Conservation (phyloP, 192 early-diverging fungal genomes). For the Coemansia sp. region DNA sequence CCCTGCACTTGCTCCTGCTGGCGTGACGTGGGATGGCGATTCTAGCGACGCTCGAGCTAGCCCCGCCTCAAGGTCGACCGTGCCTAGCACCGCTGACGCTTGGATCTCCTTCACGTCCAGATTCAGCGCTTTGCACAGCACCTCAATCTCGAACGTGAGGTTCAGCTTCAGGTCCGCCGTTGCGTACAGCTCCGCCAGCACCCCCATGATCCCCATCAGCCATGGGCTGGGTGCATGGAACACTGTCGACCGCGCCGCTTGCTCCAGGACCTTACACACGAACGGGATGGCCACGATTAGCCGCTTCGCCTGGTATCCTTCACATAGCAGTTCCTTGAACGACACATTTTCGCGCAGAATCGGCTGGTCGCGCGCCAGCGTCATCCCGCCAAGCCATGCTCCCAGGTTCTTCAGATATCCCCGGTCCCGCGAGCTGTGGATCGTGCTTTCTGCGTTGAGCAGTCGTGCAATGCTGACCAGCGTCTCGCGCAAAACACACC, state of each 20-base stretch:
- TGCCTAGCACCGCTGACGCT: too few species aligned
- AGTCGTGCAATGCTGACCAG: constrained; percentile 79
- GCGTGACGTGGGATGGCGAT: too few species aligned
- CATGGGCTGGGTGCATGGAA: constrained; percentile 97
- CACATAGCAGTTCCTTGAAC: constrained; percentile 89
- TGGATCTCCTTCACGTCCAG: constrained; percentile 72
- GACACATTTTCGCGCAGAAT: constrained; percentile 93
- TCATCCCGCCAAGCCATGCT: constrained; percentile 94
- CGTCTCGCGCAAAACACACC: constrained; percentile 84
- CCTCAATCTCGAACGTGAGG: constrained; percentile 97
- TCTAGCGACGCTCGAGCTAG: too few species aligned
- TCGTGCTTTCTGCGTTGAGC: constrained; percentile 89
- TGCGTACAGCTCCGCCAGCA: constrained; percentile 89
- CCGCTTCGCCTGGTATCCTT: constrained; percentile 81
- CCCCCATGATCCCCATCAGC: constrained; percentile 90
- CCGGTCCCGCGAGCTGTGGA: constrained; percentile 82
- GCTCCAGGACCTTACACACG: constrained; percentile 95
- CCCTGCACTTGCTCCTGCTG: too few species aligned
- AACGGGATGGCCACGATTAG: constrained; percentile 97
- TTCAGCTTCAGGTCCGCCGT: constrained; percentile 91
- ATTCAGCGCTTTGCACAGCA: constrained; percentile 85
- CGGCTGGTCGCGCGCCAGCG: constrained; percentile 90
- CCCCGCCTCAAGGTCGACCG: too few species aligned
- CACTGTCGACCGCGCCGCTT: constrained; percentile 73
- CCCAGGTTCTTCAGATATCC: constrained; percentile 93